Conservation (phyloP, 345 rosid genomes). For the Sonneratia caseolaris region DNA sequence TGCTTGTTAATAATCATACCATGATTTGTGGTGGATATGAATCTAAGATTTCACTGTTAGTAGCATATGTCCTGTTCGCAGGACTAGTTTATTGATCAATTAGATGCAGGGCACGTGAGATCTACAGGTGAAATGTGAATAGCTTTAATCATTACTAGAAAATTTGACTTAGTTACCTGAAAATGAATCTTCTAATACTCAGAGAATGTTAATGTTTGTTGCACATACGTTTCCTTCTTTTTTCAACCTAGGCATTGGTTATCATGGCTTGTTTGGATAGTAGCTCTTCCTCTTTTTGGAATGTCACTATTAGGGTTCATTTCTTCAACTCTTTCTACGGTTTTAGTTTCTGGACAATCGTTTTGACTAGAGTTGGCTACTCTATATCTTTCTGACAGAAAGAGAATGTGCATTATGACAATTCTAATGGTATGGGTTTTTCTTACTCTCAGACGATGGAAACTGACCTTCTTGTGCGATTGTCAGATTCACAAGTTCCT, state of each 20-base stretch:
- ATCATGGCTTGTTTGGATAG: background rate
- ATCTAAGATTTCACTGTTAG: background rate
- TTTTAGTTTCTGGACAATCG: background rate
- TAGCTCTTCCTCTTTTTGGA: background rate
- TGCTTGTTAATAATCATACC: background rate
- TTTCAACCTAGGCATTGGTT: background rate
- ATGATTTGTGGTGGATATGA: background rate
- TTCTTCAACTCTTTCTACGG: background rate
- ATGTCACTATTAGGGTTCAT: background rate
- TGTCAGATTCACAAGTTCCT: conserved; percentile 56
- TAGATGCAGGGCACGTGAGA: background rate
- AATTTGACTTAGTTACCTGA: background rate
- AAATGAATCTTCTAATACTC: background rate
- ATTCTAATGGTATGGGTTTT: background rate
- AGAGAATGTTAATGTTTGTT: background rate
- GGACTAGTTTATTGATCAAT: background rate
- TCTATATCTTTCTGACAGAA: background rate
- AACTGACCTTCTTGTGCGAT: background rate
- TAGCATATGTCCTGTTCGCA: background rate
- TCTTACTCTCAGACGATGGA: background rate
- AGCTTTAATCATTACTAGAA: background rate
- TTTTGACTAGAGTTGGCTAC: background rate
- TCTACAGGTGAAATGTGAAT: background rate
- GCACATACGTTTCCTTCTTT: background rate
- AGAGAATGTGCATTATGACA: background rate